These are phyloP conservation scores for Trapa bicornis DNA, from an alignment of 345 rosid species.

Conservation along the genomic window DNA sequence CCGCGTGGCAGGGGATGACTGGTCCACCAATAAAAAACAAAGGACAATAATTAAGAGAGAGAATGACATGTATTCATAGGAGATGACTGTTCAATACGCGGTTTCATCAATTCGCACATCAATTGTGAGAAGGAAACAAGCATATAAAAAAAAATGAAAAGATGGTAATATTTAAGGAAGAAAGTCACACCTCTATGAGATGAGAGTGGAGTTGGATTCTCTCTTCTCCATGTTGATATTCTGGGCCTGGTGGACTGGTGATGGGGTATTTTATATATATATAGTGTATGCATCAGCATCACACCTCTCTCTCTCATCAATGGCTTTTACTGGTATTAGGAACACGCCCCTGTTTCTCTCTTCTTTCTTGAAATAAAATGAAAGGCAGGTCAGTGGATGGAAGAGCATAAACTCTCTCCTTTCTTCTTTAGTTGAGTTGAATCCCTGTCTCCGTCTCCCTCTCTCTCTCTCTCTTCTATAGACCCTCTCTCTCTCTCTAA, in stretches of 20 bases:
- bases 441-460: constrained; percentile 8
- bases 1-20: constrained; percentile 1
- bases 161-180: too few species aligned
- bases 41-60: neutral
- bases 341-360: neutral
- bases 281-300: too few species aligned
- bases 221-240: too few species aligned
- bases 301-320: neutral
- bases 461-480: constrained; percentile 4
- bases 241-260: neutral
- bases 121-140: neutral
- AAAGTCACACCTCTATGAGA: too few species aligned
- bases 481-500: neutral
- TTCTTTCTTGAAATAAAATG: neutral
- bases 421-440: neutral
- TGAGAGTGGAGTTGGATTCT: too few species aligned
- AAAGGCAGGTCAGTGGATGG: neutral
- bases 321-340: neutral
- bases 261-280: too few species aligned
- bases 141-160: neutral
- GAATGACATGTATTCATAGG: constrained; percentile 2
- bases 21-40: neutral
- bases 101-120: constrained; percentile 20
- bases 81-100: constrained; percentile 37
- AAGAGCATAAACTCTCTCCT: neutral